A percentile compares a stretch with the other conserved stretches of the same genome.
Conservation (phyloP, 306 rosid genomes). For the Astragalus membranaceus region DNA sequence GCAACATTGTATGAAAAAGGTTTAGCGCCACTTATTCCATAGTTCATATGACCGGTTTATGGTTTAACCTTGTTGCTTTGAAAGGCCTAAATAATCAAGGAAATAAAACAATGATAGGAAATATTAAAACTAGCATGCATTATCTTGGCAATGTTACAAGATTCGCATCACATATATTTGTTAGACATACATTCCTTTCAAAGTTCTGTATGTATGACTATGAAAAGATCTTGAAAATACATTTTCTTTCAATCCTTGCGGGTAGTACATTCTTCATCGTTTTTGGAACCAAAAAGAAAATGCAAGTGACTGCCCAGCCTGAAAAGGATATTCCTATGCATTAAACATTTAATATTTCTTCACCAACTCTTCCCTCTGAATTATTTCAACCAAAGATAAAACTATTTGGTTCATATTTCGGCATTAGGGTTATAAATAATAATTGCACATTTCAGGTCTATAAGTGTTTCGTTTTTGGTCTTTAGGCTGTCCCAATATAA, state of each 20-base stretch:
- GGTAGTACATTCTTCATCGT: not conserved
- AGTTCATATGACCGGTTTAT: not conserved
- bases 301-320: not conserved
- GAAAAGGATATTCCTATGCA: not conserved
- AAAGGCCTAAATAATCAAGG: not conserved
- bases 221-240: not conserved
- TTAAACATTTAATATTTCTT: not conserved
- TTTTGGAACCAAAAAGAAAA: not conserved
- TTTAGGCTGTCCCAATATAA: too few relatives aligned
- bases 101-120: not conserved
- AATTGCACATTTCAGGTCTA: not conserved
- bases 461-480: not conserved
- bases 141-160: not conserved
- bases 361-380: not conserved
- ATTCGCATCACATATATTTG: not conserved
- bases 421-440: not conserved
- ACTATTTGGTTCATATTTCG: not conserved
- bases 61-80: conserved; percentile 2
- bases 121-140: not conserved
- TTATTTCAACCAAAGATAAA: not conserved
- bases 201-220: not conserved
- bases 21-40: not conserved
- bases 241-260: not conserved
- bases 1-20: not conserved
- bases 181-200: not conserved